Percentiles rank a stretch among this genome's conserved stretches.
These are phyloP conservation scores for Pseudozyma sp. DNA, from an alignment of 1,284 basidiomycete genomes.

Conservation along the genomic window DNA sequence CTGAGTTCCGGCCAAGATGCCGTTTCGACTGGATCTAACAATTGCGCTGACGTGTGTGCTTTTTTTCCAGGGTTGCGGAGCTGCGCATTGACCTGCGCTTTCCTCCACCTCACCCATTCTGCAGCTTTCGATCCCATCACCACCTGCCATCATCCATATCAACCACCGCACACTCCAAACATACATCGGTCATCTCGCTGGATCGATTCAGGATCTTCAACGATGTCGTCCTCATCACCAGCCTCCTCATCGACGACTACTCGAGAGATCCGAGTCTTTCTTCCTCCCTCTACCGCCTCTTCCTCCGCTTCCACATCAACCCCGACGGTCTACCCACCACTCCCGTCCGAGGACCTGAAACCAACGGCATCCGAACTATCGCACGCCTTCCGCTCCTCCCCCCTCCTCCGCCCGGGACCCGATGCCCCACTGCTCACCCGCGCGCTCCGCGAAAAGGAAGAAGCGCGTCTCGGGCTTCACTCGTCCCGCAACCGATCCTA, in stretches of 20 bases:
- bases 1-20: no score
- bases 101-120: no score
- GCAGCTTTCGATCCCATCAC: no score
- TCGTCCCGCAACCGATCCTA: constrained; percentile 77
- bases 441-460: constrained; percentile 76
- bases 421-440: constrained; percentile 82
- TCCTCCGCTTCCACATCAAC: not conserved
- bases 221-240: constrained; percentile 3
- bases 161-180: no score
- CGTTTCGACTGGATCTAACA: constrained; percentile 13
- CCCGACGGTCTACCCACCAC: not conserved
- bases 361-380: constrained; percentile 81
- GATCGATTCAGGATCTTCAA: not conserved
- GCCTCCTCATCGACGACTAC: not conserved
- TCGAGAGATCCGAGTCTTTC: constrained; percentile 15
- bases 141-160: no score
- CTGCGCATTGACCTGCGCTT: not conserved
- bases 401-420: constrained; percentile 76
- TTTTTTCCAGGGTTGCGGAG: constrained; percentile 7
- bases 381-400: constrained; percentile 75
- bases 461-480: constrained; percentile 72
- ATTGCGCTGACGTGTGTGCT: not conserved
- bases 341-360: constrained; percentile 70
- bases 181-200: no score
- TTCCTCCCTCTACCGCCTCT: constrained; percentile 18